phyloP scores from a whole-genome alignment of 2,329 filamentous ascomycete species.

The Aspergillus amoenus region DNA sequence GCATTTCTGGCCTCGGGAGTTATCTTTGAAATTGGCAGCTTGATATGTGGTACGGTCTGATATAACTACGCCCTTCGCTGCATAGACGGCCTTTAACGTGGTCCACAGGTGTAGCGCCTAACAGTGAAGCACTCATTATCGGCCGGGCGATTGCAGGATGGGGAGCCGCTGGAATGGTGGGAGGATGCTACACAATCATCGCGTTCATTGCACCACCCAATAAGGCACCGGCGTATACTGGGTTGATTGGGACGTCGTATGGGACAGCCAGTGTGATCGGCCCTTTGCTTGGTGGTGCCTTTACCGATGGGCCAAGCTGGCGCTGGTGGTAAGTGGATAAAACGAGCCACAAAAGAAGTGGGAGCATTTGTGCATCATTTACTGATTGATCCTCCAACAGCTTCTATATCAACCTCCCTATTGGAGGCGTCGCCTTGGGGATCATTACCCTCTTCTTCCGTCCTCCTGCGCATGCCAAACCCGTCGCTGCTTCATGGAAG shows the following conservation, averaged over 20 bases:
- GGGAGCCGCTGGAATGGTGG: neutral
- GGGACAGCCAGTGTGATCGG: neutral
- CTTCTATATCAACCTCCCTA: constrained; percentile 58
- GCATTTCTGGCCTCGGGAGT: neutral
- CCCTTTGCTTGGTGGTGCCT: constrained; percentile 15
- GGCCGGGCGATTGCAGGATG: neutral
- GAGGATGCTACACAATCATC: neutral
- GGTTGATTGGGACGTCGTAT: neutral
- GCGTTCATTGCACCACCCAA: neutral
- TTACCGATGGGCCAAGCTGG: constrained; percentile 26
- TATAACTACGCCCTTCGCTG: too few relatives aligned
- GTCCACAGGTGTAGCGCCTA: neutral
- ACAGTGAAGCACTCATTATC: neutral
- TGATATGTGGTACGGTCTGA: neutral
- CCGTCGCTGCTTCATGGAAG: neutral
- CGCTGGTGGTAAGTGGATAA: constrained; percentile 23
- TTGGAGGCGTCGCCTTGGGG: constrained; percentile 45
- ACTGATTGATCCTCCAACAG: constrained; percentile 17
- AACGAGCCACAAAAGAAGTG: neutral
- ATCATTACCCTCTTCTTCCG: constrained; percentile 36
- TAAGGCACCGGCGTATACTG: neutral
- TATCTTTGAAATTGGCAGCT: neutral
- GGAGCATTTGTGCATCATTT: neutral
- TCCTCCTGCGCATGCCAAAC: neutral
- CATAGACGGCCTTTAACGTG: too few relatives aligned